Conservation (phyloP, 73 alveolate species). For the Paramecium pentaurelia region DNA sequence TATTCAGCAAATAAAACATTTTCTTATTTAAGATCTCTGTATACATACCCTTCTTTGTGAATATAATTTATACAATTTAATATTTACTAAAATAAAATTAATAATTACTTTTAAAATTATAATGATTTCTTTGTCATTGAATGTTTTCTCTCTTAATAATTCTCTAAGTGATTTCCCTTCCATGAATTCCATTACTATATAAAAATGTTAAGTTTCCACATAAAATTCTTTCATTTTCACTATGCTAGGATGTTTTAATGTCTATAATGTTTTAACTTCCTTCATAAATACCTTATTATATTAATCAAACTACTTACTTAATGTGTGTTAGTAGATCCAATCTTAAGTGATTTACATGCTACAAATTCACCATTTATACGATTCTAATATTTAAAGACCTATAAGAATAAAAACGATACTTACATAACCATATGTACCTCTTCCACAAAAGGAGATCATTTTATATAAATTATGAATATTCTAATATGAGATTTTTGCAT, state of each 20-base stretch:
- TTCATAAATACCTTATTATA: neutral
- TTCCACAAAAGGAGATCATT: neutral
- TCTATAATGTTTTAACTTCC: neutral
- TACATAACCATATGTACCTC: neutral
- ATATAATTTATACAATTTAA: neutral
- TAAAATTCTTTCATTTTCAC: neutral
- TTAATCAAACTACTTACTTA: neutral
- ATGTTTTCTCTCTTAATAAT: neutral
- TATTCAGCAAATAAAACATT: neutral
- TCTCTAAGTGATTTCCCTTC: neutral
- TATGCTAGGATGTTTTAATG: neutral
- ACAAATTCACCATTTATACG: neutral
- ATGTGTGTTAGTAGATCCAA: neutral
- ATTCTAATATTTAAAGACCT: neutral
- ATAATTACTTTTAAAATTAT: neutral
- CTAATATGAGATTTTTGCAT: neutral
- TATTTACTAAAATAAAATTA: neutral
- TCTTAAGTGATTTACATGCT: neutral
- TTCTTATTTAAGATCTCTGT: neutral
- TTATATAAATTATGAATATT: neutral
- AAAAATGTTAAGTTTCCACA: neutral
- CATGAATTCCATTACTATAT: neutral
- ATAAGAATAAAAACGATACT: neutral
- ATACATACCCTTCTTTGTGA: neutral
- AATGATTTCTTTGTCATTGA: neutral